phyloP scores from a whole-genome alignment of 108 stramenopile species.

The Skeletonema potamos region DNA sequence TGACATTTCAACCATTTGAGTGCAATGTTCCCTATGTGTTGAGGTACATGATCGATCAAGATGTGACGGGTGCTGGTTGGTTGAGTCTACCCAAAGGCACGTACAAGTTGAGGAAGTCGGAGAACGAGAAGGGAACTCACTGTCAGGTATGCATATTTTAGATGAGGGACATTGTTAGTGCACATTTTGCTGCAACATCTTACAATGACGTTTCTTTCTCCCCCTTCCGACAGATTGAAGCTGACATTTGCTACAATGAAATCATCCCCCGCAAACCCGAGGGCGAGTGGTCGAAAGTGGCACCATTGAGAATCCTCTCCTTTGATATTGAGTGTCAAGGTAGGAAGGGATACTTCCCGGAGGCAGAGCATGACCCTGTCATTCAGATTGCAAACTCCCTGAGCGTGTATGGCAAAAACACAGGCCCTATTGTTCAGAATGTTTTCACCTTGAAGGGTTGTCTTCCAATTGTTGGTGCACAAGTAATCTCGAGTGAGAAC shows the following conservation, averaged over 20 bases:
- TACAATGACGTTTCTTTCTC: slow-evolving; percentile 1
- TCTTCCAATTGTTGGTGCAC: slow-evolving; percentile 97
- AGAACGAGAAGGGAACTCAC: slow-evolving; percentile 66
- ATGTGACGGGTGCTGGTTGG: slow-evolving; percentile 95
- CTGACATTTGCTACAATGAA: slow-evolving; percentile 92
- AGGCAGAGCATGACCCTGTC: slow-evolving; percentile 98
- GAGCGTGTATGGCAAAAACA: slow-evolving; percentile 82
- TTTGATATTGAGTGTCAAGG: slow-evolving; percentile 99
- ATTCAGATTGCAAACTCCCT: slow-evolving; percentile 99
- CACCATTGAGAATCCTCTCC: slow-evolving; percentile 94
- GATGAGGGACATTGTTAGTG: background rate
- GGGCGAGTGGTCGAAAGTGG: slow-evolving; percentile 96
- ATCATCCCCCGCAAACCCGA: slow-evolving; percentile 86
- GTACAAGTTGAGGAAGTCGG: slow-evolving; percentile 66
- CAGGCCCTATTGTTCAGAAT: slow-evolving; percentile 83
- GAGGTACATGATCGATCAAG: slow-evolving; percentile 97
- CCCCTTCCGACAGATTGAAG: slow-evolving; percentile 70
- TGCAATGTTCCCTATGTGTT: slow-evolving; percentile 98
- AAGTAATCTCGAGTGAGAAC: slow-evolving; percentile 91
- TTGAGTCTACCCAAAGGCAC: slow-evolving; percentile 85
- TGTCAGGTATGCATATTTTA: slow-evolving; percentile 74
- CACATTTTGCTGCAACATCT: background rate
- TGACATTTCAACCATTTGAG: slow-evolving; percentile 82
- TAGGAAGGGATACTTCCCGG: slow-evolving; percentile 95
- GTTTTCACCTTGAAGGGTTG: slow-evolving; percentile 98